phyloP scores from a whole-genome alignment of 78 protist species.

The Salpingoeca rosetta region DNA sequence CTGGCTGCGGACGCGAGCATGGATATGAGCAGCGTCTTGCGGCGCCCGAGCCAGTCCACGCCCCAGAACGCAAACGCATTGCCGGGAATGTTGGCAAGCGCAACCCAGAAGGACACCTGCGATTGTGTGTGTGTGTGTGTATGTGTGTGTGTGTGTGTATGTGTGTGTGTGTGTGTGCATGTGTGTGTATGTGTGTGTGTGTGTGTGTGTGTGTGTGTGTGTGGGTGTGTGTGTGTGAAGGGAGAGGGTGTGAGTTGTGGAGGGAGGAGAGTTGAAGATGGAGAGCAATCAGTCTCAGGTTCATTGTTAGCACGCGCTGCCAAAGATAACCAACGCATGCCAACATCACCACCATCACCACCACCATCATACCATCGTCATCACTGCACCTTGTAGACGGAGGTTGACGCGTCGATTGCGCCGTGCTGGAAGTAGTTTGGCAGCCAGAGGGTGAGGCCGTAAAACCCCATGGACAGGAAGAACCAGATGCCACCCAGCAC shows the following conservation, averaged over 20 bases:
- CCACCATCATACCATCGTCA: no score
- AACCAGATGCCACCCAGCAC: constrained; percentile 24
- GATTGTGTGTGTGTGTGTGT: no score
- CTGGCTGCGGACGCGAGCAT: constrained; percentile 19
- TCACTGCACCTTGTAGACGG: not conserved
- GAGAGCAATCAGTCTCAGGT: not conserved
- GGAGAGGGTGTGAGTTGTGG: no score
- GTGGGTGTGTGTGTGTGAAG: no score
- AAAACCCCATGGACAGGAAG: constrained; percentile 40
- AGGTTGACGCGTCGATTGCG: not conserved
- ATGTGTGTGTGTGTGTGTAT: no score
- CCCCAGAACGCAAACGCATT: no score
- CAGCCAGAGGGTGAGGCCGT: constrained; percentile 43
- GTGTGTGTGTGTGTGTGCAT: no score
- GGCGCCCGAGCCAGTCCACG: no score
- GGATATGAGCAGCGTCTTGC: constrained; percentile 9
- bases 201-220: not conserved
- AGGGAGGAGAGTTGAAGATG: not conserved
- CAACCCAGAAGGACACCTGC: no score
- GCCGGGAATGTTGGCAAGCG: no score
- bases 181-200: constrained; percentile 3
- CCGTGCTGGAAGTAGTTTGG: constrained; percentile 15
- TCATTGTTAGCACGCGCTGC: not conserved
- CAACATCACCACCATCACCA: not conserved
- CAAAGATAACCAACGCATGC: no score